Evolutionary conservation across 108 stramenopile genomes (phyloP).

Genomic region (Mediolabrus comicus): DNA sequence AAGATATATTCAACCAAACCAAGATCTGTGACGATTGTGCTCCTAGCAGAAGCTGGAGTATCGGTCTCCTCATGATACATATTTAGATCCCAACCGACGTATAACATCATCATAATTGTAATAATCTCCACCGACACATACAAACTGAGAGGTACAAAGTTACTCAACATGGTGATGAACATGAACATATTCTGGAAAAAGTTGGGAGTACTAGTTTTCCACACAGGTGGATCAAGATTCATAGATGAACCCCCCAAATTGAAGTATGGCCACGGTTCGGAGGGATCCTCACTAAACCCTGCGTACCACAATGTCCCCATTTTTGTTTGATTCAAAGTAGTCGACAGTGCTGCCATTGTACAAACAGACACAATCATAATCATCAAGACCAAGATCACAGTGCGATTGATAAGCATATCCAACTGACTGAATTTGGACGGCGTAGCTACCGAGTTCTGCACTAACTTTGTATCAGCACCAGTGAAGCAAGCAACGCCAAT

Average conservation of each 20-base stretch:
- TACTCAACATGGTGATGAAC: constrained; percentile 80
- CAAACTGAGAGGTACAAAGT: constrained; percentile 90
- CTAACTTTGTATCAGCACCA: constrained; percentile 93
- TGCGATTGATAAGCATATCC: constrained; percentile 81
- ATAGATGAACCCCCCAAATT: constrained; percentile 20
- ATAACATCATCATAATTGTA: constrained; percentile 68
- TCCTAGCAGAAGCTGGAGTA: constrained; percentile 82
- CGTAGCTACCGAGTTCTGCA: constrained; percentile 86
- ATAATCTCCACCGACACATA: constrained; percentile 87
- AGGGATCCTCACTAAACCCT: constrained; percentile 52
- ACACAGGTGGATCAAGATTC: constrained; percentile 46
- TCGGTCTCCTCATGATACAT: constrained; percentile 92
- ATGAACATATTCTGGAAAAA: constrained; percentile 77
- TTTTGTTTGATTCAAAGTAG: constrained; percentile 20
- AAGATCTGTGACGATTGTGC: constrained; percentile 89
- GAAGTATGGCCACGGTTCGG: constrained; percentile 77
- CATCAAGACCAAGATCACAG: constrained; percentile 79
- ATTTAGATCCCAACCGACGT: constrained; percentile 79
- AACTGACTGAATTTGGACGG: constrained; percentile 93
- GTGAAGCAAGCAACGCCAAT: constrained; percentile 95
- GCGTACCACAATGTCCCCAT: constrained; percentile 68
- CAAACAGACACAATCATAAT: constrained; percentile 73
- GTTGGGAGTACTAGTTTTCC: constrained; percentile 49
- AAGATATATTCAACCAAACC: constrained; percentile 96
- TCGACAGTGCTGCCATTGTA: constrained; percentile 45